These are phyloP conservation scores for Calophaca sinica DNA, from an alignment of 306 rosid species.

Conservation along the genomic window DNA sequence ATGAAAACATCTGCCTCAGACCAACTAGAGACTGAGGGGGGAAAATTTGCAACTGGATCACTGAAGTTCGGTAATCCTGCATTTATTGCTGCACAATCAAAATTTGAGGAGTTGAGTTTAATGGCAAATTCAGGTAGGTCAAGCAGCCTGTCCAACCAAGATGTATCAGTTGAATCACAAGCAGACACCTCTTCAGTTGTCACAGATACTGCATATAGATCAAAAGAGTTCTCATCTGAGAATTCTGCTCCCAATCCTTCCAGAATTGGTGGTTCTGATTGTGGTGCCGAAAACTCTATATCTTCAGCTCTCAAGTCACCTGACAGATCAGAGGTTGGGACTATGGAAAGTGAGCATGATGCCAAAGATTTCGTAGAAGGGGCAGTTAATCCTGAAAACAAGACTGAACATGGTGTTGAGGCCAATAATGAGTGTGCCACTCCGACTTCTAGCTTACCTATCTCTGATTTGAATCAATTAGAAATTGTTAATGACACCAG, in stretches of 20 bases:
- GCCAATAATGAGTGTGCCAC: constrained; percentile 40
- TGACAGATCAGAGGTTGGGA: constrained; percentile 68
- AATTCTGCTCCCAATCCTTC: constrained; percentile 57
- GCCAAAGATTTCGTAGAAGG: constrained; percentile 60
- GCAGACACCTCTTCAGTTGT: constrained; percentile 50
- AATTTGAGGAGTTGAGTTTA: constrained; percentile 73
- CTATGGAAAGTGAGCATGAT: constrained; percentile 57
- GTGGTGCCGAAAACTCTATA: constrained; percentile 83
- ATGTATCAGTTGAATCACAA: constrained; percentile 56
- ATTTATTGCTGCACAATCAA: constrained; percentile 75
- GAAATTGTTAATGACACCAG: constrained; percentile 49
- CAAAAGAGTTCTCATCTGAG: constrained; percentile 60
- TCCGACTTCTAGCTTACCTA: constrained; percentile 44
- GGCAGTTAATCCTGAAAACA: constrained; percentile 49
- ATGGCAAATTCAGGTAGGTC: constrained; percentile 53
- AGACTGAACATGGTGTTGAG: constrained; percentile 43
- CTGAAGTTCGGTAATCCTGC: constrained; percentile 74
- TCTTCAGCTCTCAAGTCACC: constrained; percentile 95
- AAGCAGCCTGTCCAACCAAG: constrained; percentile 54
- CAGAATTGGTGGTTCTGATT: constrained; percentile 74
- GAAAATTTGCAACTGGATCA: constrained; percentile 62
- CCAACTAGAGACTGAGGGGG: constrained; percentile 74
- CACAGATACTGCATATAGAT: constrained; percentile 51
- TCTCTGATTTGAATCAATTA: constrained; percentile 47
- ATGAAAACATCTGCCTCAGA: constrained; percentile 67